Percentiles rank a stretch among this genome's conserved stretches.
These are phyloP conservation scores for Nyctanthes arbortristis DNA, from an alignment of 257 asterid genomes.

Conservation along the genomic window DNA sequence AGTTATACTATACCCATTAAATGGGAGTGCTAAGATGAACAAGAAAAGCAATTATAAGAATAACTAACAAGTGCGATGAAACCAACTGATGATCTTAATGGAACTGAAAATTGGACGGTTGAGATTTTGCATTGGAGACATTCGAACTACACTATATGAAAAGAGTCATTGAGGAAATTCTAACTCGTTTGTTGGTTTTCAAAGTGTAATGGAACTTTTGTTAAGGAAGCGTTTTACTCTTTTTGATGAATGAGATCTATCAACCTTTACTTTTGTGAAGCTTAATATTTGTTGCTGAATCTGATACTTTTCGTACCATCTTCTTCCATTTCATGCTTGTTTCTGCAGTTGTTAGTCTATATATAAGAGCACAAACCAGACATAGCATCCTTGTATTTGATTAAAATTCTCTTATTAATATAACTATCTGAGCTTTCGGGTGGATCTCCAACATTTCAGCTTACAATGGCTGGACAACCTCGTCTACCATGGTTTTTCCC, in stretches of 20 bases:
- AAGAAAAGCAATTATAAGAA: too few species aligned
- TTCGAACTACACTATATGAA: neutral
- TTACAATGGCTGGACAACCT: conserved; percentile 25
- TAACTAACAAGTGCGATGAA: too few species aligned
- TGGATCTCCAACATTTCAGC: neutral
- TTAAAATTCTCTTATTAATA: neutral
- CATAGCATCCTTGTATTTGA: neutral
- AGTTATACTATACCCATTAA: too few species aligned
- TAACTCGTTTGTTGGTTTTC: neutral
- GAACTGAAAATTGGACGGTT: too few species aligned
- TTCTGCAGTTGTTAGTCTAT: neutral
- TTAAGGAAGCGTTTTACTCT: neutral
- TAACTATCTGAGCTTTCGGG: neutral
- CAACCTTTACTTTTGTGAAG: conserved; percentile 24
- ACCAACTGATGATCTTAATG: too few species aligned
- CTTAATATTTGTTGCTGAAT: conserved; percentile 20
- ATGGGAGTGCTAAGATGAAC: too few species aligned
- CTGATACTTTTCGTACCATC: conserved; percentile 36
- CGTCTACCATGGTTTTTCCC: conserved; percentile 20
- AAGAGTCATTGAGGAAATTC: neutral
- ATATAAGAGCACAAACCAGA: conserved; percentile 8
- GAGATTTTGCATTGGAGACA: too few species aligned
- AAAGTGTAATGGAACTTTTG: neutral
- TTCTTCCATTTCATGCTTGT: neutral
- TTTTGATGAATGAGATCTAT: conserved; percentile 16